phyloP scores from a whole-genome alignment of 1,139 yeast genomes.

The Suhomyces bribrorum region DNA sequence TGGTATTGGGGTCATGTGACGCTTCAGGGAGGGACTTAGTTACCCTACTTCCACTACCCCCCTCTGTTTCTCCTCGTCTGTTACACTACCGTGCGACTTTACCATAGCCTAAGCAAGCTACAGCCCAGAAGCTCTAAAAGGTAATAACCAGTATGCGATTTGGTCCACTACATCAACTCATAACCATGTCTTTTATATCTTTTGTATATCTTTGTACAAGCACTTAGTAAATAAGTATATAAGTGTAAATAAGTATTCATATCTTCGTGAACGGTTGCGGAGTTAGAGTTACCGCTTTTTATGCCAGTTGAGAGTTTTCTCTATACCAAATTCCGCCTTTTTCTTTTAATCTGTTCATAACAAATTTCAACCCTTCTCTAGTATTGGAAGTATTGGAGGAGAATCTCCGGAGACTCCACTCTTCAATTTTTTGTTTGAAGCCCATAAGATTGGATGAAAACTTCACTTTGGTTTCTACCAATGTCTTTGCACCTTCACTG shows the following conservation, averaged over 20 bases:
- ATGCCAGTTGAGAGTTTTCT: conserved; percentile 3
- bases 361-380: conserved; percentile 73
- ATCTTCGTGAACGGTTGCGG: not conserved
- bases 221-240: conserved; percentile 1
- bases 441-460: conserved; percentile 75
- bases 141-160: too few species aligned
- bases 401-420: conserved; percentile 76
- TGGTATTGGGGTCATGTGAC: conserved; percentile 10
- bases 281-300: too few species aligned
- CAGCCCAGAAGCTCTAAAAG: not conserved
- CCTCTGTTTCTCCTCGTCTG: not conserved
- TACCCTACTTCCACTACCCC: not conserved
- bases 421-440: conserved; percentile 72
- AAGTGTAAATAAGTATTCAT: too few species aligned
- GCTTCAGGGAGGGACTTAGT: conserved; percentile 5
- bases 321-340: conserved; percentile 15
- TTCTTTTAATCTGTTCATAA: conserved; percentile 57
- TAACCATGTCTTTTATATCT: conserved; percentile 3
- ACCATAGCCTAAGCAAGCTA: not conserved
- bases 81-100: not conserved
- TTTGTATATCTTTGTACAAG: conserved; percentile 12
- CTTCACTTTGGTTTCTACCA: conserved; percentile 48
- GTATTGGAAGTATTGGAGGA: conserved; percentile 67
- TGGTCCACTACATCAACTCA: not conserved
- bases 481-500: conserved; percentile 20